A percentile compares a stretch with the other conserved stretches of the same genome.
phyloP scores from a whole-genome alignment of 1,139 yeast genomes.

The Sugiyamaella xylanicola region DNA sequence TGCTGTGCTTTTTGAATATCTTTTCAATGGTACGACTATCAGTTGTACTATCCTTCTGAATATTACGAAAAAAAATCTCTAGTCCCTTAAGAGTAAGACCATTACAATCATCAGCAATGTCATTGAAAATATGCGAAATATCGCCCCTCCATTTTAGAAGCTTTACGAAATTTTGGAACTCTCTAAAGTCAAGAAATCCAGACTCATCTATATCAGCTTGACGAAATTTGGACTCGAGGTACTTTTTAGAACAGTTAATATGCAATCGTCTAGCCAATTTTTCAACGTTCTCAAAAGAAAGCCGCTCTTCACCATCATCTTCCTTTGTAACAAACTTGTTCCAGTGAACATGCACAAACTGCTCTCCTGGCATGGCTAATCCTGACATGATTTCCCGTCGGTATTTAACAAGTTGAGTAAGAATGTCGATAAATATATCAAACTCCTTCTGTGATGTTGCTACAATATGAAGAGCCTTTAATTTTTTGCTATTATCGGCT shows the following conservation, averaged over 20 bases:
- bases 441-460: conserved; percentile 67
- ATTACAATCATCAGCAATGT: conserved; percentile 23
- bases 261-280: conserved; percentile 67
- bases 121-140: conserved; percentile 47
- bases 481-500: conserved; percentile 47
- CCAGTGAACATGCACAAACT: conserved; percentile 61
- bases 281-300: conserved; percentile 70
- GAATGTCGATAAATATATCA: conserved; percentile 52
- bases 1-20: conserved; percentile 52
- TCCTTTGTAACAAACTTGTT: conserved; percentile 49
- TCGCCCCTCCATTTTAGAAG: conserved; percentile 55
- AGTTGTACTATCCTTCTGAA: conserved; percentile 54
- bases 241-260: conserved; percentile 57
- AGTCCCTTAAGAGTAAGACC: conserved; percentile 47
- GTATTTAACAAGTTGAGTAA: conserved; percentile 50
- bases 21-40: conserved; percentile 39
- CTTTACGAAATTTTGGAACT: conserved; percentile 73
- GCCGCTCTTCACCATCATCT: conserved; percentile 46
- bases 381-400: conserved; percentile 57
- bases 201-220: conserved; percentile 52
- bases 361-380: conserved; percentile 55
- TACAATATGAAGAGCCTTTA: conserved; percentile 72
- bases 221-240: conserved; percentile 49
- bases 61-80: conserved; percentile 48
- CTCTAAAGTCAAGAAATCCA: conserved; percentile 60